These are phyloP conservation scores for Begonia peltatifolia DNA, from an alignment of 306 rosid genomes.

Conservation along the genomic window DNA sequence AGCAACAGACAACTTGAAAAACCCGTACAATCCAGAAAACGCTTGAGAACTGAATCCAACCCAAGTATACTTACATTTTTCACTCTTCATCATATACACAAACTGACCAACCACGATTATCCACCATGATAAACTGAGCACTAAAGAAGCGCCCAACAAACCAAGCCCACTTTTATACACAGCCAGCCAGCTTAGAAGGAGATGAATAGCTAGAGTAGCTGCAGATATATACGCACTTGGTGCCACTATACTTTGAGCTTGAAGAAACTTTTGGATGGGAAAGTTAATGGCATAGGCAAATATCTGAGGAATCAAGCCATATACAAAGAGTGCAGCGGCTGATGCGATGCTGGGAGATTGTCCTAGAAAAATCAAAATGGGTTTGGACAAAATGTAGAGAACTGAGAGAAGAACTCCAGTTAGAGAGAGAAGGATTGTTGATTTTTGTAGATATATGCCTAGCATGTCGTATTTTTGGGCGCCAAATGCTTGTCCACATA, in stretches of 20 bases:
- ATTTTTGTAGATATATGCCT: slow-evolving; percentile 54
- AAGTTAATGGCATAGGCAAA: slow-evolving; percentile 63
- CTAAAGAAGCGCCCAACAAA: slow-evolving; percentile 39
- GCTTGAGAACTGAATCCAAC: slow-evolving; percentile 33
- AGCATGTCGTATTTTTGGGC: slow-evolving; percentile 48
- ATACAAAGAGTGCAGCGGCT: slow-evolving; percentile 36
- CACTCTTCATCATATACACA: slow-evolving; percentile 19
- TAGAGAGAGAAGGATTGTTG: slow-evolving; percentile 28
- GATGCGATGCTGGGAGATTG: slow-evolving; percentile 30
- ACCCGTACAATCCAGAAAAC: slow-evolving; percentile 30
- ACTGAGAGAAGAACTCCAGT: slow-evolving; percentile 32
- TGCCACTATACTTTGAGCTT: slow-evolving; percentile 52
- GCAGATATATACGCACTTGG: slow-evolving; percentile 54
- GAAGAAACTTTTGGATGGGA: slow-evolving; percentile 71
- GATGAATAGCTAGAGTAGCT: slow-evolving; percentile 26
- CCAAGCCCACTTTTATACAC: slow-evolving; percentile 37
- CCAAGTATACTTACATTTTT: slow-evolving; percentile 33
- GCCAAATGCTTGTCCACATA: slow-evolving; percentile 73
- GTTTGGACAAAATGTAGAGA: slow-evolving; percentile 30
- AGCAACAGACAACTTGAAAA: slow-evolving; percentile 36
- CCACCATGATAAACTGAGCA: slow-evolving; percentile 71
- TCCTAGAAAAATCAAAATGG: slow-evolving; percentile 25
- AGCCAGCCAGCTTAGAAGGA: slow-evolving; percentile 35
- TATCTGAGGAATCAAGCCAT: slow-evolving; percentile 66
- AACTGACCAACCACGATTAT: slow-evolving; percentile 47